These are phyloP conservation scores for Haplosporangium sp. DNA, from an alignment of 371 early-diverging fungal genomes.

Conservation along the genomic window DNA sequence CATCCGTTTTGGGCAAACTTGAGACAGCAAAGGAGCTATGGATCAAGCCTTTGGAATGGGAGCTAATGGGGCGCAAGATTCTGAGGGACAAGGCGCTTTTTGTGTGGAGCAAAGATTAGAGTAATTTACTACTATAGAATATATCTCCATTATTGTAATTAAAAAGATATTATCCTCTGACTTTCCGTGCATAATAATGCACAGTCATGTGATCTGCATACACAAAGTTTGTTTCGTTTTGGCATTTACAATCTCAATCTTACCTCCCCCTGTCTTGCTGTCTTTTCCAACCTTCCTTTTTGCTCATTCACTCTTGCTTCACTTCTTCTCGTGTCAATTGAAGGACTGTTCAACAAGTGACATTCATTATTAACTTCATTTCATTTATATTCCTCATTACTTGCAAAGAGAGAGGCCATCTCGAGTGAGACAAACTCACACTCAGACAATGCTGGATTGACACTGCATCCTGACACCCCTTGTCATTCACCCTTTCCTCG, in stretches of 20 bases:
- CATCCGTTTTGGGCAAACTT: slow-evolving; percentile 80
- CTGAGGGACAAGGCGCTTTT: slow-evolving; percentile 78
- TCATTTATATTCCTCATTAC: background rate
- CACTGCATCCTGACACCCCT: background rate
- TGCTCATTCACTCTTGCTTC: background rate
- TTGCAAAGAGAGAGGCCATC: background rate
- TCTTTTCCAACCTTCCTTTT: too few relatives aligned
- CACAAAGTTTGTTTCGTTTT: too few relatives aligned
- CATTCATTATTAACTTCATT: background rate
- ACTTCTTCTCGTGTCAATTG: background rate
- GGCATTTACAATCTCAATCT: background rate
- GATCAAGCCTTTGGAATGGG: slow-evolving; percentile 83
- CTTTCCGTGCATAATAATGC: background rate
- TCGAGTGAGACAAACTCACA: slow-evolving; percentile 8
- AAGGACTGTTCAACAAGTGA: background rate
- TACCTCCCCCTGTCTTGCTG: background rate
- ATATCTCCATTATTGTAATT: background rate
- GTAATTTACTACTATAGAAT: background rate
- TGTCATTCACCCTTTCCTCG: background rate
- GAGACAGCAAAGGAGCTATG: slow-evolving; percentile 86
- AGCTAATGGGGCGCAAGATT: slow-evolving; percentile 72
- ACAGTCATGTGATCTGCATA: too few relatives aligned
- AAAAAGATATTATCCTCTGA: background rate
- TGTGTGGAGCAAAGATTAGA: slow-evolving; percentile 64
- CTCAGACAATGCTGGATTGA: slow-evolving; percentile 1